These are phyloP conservation scores for Zymoseptoria ardabiliae DNA, from an alignment of 2,329 filamentous ascomycete species.

Conservation along the genomic window DNA sequence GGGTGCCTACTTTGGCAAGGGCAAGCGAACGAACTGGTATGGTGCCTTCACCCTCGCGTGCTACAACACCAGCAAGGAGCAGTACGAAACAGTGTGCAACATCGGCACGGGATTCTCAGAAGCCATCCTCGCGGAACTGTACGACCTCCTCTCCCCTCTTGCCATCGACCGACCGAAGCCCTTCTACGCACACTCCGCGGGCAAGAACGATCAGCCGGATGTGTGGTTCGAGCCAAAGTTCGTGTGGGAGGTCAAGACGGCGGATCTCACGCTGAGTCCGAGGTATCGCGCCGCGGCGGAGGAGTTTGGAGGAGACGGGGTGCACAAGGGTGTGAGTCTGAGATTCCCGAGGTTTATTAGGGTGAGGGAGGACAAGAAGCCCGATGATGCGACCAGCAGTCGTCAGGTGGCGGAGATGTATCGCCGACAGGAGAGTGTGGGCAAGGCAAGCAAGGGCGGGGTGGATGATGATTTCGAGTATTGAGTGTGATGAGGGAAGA, in stretches of 20 bases:
- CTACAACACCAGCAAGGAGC: conserved; percentile 73
- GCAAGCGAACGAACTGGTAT: conserved; percentile 92
- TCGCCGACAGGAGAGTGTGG: conserved; percentile 81
- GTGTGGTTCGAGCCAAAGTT: conserved; percentile 94
- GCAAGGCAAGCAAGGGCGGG: conserved; percentile 74
- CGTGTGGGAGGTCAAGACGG: conserved; percentile 97
- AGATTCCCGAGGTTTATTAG: conserved; percentile 92
- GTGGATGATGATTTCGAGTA: conserved; percentile 99
- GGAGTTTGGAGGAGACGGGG: conserved; percentile 59
- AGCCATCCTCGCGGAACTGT: conserved; percentile 80
- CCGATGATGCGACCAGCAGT: conserved; percentile 77
- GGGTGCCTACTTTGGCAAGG: conserved; percentile 87
- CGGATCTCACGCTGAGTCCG: conserved; percentile 86
- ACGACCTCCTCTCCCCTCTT: conserved; percentile 65
- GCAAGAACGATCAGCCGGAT: conserved; percentile 88
- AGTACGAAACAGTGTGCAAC: conserved; percentile 94
- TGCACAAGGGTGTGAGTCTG: conserved; percentile 71
- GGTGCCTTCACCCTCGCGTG: conserved; percentile 93
- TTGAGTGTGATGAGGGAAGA: conserved; percentile 35
- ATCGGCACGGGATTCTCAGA: conserved; percentile 97
- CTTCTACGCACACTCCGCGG: conserved; percentile 80
- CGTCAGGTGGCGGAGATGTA: conserved; percentile 96
- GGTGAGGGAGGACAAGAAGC: conserved; percentile 88
- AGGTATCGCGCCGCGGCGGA: conserved; percentile 85
- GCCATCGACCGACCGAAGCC: conserved; percentile 88